Evolutionary conservation across 805 yeast genomes (phyloP).

Genomic region (Cyberlindnera amylophila): DNA sequence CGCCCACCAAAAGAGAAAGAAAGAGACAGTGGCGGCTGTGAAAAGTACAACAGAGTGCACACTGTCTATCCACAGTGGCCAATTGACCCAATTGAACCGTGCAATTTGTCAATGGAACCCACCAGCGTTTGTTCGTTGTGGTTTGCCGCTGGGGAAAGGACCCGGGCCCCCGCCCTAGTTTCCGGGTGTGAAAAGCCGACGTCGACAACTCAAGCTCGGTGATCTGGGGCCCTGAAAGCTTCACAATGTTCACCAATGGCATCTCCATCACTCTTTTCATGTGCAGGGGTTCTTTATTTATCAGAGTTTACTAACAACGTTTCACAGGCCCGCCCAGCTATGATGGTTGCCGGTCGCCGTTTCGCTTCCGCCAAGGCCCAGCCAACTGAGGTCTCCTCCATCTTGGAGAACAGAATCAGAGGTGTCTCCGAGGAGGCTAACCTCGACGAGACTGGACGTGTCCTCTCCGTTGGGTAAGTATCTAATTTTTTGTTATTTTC

Average conservation of each 20-base stretch:
- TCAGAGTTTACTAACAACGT: constrained; percentile 28
- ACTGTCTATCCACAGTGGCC: neutral
- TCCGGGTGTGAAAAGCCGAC: constrained; percentile 3
- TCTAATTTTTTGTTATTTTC: constrained; percentile 5
- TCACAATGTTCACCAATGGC: no score
- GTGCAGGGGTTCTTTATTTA: no score
- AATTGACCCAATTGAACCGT: neutral
- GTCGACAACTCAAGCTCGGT: neutral
- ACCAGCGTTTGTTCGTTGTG: neutral
- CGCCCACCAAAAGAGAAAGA: neutral
- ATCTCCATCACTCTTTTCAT: no score
- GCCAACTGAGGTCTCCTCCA: constrained; percentile 98
- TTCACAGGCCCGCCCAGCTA: constrained; percentile 66
- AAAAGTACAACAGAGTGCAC: no score
- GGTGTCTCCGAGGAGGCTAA: constrained; percentile 97
- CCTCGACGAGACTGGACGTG: constrained; percentile 99
- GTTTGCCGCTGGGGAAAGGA: neutral
- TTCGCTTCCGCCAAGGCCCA: constrained; percentile 92
- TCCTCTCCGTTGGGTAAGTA: constrained; percentile 91
- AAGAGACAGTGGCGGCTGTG: no score
- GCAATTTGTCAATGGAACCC: neutral
- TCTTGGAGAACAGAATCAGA: constrained; percentile 98
- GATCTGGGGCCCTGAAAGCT: neutral
- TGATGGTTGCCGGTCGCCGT: constrained; percentile 67
- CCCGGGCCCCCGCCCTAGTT: neutral